These are phyloP conservation scores for Lachnellula subtilissima DNA, from an alignment of 2,329 filamentous ascomycete species.

Conservation along the genomic window DNA sequence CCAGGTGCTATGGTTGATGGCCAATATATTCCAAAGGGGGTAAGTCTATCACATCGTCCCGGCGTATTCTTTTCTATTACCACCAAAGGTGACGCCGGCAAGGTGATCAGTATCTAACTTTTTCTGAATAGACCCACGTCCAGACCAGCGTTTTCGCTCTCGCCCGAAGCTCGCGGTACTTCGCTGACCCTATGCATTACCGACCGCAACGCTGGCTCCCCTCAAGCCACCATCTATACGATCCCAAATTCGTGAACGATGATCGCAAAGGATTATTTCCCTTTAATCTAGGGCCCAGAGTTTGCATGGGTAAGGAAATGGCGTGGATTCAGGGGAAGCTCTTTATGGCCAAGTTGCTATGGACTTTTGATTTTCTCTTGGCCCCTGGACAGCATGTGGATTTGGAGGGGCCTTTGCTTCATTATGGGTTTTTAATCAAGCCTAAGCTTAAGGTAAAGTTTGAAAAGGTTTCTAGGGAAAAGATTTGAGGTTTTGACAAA, in stretches of 20 bases:
- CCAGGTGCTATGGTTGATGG: conserved; percentile 4
- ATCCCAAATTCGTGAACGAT: background rate
- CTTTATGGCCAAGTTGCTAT: background rate
- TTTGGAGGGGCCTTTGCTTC: background rate
- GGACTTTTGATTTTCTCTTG: background rate
- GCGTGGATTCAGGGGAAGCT: background rate
- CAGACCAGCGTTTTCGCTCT: background rate
- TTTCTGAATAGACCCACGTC: too few relatives aligned
- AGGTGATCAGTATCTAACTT: too few relatives aligned
- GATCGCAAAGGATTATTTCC: background rate
- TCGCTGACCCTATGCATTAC: background rate
- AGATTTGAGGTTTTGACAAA: too few relatives aligned
- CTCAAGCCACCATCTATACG: background rate
- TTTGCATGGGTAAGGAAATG: background rate
- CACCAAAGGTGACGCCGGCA: too few relatives aligned
- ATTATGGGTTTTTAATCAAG: background rate
- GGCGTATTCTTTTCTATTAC: too few relatives aligned
- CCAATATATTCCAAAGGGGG: background rate
- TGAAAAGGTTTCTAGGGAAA: too few relatives aligned
- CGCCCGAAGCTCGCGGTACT: background rate
- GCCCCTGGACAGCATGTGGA: background rate
- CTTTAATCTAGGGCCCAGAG: background rate
- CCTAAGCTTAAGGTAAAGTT: background rate
- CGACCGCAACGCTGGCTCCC: background rate
- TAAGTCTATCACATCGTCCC: background rate